phyloP scores from a whole-genome alignment of 805 yeast genomes.

The Teunomyces tritomae region DNA sequence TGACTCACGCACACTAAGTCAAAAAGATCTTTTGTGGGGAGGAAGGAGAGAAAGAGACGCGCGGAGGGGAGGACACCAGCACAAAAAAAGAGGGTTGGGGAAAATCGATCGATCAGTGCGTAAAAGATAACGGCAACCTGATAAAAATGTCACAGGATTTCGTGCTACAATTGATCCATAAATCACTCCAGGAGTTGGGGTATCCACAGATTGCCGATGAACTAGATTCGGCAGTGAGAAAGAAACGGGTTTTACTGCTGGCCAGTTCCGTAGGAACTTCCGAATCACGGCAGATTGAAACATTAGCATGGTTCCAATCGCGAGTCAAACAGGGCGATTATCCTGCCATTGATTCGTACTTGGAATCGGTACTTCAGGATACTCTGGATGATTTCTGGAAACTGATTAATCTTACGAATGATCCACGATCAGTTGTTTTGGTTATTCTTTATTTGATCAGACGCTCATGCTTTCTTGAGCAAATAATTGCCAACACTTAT shows the following conservation, averaged over 20 bases:
- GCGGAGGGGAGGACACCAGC: not conserved
- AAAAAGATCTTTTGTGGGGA: too few relatives aligned
- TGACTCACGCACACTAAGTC: too few relatives aligned
- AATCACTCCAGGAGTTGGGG: constrained; percentile 31
- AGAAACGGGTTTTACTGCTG: constrained; percentile 2
- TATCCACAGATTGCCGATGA: constrained; percentile 23
- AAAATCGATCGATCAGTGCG: not conserved
- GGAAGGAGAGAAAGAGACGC: too few relatives aligned
- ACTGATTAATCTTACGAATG: constrained; percentile 2
- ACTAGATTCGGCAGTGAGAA: constrained; percentile 12
- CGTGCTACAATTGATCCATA: constrained; percentile 28
- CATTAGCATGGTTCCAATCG: constrained; percentile 16
- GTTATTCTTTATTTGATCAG: constrained; percentile 23
- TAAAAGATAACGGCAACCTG: not conserved
- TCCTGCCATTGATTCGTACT: constrained; percentile 12
- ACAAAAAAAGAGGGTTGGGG: not conserved
- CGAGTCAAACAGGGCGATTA: constrained; percentile 15
- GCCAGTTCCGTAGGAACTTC: not conserved
- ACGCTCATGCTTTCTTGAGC: constrained; percentile 22
- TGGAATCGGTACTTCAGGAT: constrained; percentile 6
- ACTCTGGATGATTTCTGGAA: constrained; percentile 5
- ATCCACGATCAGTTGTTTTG: constrained; percentile 9
- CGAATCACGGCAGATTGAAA: constrained; percentile 8
- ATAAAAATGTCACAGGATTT: constrained; percentile 15
- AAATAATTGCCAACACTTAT: not conserved